Base-by-base conservation (phyloP, 192 early-diverging fungal species). In the Coemansia sp. region DNA sequence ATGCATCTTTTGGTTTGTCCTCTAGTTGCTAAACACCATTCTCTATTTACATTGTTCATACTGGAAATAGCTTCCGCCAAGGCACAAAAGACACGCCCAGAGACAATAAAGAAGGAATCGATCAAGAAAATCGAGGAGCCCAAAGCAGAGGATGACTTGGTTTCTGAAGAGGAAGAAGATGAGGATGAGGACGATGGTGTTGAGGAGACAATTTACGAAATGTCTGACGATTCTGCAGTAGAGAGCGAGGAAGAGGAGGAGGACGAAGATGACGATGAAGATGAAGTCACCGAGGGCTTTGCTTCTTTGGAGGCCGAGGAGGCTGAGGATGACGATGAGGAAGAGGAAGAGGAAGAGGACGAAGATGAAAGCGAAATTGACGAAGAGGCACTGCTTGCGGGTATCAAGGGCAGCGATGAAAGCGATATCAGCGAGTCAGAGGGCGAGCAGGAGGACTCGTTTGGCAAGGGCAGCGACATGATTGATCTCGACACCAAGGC, bases 121-220 rank as follows among this genome's bases (percentile, higher is more conserved):
- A 63, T 64, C 41, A 64, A 65, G 50, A 76, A 70, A 68, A 54
- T 70, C 59, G 50, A 75, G 75, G 73, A 72, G 41, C 57, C 71
- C 45, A 79, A 74, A 48, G 32, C 67, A 41, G 70, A 65, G 20
- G 58, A 61, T 17, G 79, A 84, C 14, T 20, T 37, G 39, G 75
- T 71, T 53, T 70, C 85, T 32, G 77, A 81, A 54, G 72, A 67
- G 10, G 71, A 79, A 32, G 79, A 59, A 16, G 11, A 67, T 7
- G 41, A 19, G 37, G 66, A 65, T 22, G 72, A 79, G 41, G 79
- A 70, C 37, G 66, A 84, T 53, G 71, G 65, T 7, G 56, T 44
- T 41, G 72, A 77, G 63, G 70, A 59, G 66, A 84, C 76, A 17
- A 85, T 80, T 49, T 65, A 64, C 65, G 79, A 81, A 11, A 64